Base-by-base conservation (phyloP, 1,284 basidiomycete species). In the Omphalotus olearius region DNA sequence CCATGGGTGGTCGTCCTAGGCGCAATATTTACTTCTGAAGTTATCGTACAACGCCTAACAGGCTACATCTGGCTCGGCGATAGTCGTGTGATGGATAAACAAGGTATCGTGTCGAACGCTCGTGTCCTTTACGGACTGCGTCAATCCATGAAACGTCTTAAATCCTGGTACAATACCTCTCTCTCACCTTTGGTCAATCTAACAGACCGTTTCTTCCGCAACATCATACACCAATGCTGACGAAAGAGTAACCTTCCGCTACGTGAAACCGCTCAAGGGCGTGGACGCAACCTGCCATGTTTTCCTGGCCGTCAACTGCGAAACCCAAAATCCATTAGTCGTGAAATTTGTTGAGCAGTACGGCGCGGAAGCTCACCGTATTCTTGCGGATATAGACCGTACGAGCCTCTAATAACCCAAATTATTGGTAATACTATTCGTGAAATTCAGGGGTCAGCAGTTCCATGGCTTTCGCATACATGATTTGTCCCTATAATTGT, bases 261-360 rank as follows among this genome's bases (percentile, higher is more conserved):
- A 54, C 28, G 47, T 42, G 6, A n/a, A 45, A 16, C 47, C 52
- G 7, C 36, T 54, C 25, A 37, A 50, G 39, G 10, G 26, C 26
- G 13, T 35, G 3, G 23, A 49, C 7, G 36, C 42, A 30, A 37
- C 33, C 6, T 55, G 45, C 28, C 43, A 50, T 17, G 50, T 39
- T n/a, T 56, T 46, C 38, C 36, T 45, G n/a, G 51, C 42, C 26
- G 44, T 23, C 33, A 10, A 25, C 10, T 13, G 23, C 13, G 26
- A 41, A 4, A 46, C 26, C 13, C 6, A 45, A 33, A 14, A 30
- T 6, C 11, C 23, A 23, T 16, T 51, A 42, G 56, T 55, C 11
- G 48, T 59, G 46, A 59, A 59, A 36, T 59, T 59, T 50, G 56
- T 53, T 17, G 37, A 45, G 10, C 30, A 20, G 9, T 59, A 59